Evolutionary conservation across 495 filamentous ascomycete genomes (phyloP).

Genomic region (Penicillium bialowiezense): DNA sequence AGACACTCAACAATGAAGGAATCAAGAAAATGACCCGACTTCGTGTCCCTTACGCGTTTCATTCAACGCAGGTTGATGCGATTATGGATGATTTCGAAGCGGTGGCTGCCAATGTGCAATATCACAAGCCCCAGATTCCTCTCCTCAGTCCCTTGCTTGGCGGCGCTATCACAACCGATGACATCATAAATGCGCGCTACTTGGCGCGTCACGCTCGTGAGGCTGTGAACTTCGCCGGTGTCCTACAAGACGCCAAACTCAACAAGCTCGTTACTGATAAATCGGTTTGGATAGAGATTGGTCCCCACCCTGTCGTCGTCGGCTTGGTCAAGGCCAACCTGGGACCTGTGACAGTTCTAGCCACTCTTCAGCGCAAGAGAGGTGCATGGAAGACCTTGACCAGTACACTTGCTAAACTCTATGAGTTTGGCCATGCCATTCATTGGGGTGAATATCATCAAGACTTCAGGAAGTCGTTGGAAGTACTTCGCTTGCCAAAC

Average conservation of each 20-base stretch:
- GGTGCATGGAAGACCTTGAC: constrained; percentile 65
- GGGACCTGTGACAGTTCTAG: constrained; percentile 54
- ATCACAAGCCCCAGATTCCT: constrained; percentile 58
- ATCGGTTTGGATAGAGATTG: constrained; percentile 61
- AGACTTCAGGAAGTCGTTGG: constrained; percentile 53
- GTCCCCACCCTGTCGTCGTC: constrained; percentile 65
- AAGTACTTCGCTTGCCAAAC: constrained; percentile 65
- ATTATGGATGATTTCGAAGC: constrained; percentile 60
- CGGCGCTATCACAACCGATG: constrained; percentile 50
- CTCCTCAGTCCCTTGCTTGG: constrained; percentile 69
- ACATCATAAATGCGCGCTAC: constrained; percentile 56
- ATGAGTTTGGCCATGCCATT: constrained; percentile 63
- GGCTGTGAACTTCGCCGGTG: constrained; percentile 70
- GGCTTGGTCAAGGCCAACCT: constrained; percentile 69
- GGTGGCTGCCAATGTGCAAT: too few species aligned
- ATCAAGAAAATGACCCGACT: constrained; percentile 70
- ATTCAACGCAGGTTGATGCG: constrained; percentile 73
- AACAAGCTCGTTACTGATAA: constrained; percentile 44
- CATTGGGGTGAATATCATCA: constrained; percentile 78
- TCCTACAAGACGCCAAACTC: constrained; percentile 51
- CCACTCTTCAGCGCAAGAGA: constrained; percentile 55
- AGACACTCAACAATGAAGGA: constrained; percentile 51
- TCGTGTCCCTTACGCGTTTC: constrained; percentile 76
- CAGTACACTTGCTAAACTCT: constrained; percentile 57
- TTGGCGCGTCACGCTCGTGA: constrained; percentile 65